phyloP scores from a whole-genome alignment of 1,139 yeast genomes.

The Protomyces gravidus region DNA sequence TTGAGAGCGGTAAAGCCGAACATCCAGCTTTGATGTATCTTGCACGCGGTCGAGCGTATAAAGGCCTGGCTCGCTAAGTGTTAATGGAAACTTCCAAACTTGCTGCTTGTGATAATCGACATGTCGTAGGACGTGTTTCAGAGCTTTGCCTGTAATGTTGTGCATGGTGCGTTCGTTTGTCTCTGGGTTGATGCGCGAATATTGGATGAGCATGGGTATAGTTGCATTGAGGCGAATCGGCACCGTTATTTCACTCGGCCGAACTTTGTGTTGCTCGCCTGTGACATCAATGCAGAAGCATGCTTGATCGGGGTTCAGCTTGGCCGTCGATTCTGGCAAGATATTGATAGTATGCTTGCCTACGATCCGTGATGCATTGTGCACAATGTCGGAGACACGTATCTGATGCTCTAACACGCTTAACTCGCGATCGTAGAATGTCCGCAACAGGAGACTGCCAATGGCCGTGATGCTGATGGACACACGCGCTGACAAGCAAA shows the following conservation, averaged over 20 bases:
- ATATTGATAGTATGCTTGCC: slow-evolving; percentile 84
- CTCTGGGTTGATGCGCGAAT: slow-evolving; percentile 59
- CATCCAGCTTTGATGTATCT: slow-evolving; percentile 60
- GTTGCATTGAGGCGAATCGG: slow-evolving; percentile 84
- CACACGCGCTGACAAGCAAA: slow-evolving; percentile 42
- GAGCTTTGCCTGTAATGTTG: slow-evolving; percentile 56
- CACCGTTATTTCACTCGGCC: slow-evolving; percentile 41
- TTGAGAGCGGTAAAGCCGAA: slow-evolving; percentile 62
- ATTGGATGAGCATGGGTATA: slow-evolving; percentile 62
- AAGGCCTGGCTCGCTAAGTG: slow-evolving; percentile 60
- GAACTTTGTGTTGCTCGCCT: not conserved
- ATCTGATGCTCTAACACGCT: slow-evolving; percentile 59
- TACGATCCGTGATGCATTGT: slow-evolving; percentile 68
- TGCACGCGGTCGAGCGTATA: slow-evolving; percentile 63
- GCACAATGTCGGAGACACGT: slow-evolving; percentile 46
- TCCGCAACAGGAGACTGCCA: slow-evolving; percentile 48
- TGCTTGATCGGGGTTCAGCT: slow-evolving; percentile 68
- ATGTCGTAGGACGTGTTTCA: slow-evolving; percentile 44
- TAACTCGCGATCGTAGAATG: slow-evolving; percentile 55
- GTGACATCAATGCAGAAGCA: slow-evolving; percentile 55
- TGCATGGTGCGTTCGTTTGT: slow-evolving; percentile 48
- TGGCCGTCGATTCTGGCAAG: slow-evolving; percentile 86
- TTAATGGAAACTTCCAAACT: slow-evolving; percentile 45
- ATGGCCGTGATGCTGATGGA: slow-evolving; percentile 51
- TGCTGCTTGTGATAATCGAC: slow-evolving; percentile 40